Evolutionary conservation across 208 protist genomes (phyloP).

Genomic region (Tetramitus jugosus): DNA sequence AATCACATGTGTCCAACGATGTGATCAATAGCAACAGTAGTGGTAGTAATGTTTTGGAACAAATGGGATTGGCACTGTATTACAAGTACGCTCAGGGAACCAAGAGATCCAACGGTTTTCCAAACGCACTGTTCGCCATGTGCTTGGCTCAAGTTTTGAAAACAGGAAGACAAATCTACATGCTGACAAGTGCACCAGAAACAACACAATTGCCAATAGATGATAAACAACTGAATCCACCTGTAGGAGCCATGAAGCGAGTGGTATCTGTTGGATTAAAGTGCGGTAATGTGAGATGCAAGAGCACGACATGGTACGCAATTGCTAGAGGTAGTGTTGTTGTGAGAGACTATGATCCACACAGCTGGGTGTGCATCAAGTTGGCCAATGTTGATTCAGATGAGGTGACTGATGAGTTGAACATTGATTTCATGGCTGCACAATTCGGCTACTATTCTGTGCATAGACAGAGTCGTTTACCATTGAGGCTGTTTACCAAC

Average conservation of each 20-base stretch:
- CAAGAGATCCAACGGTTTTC: background rate
- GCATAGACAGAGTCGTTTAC: background rate
- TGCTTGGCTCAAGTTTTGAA: background rate
- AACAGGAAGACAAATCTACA: background rate
- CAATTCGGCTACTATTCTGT: background rate
- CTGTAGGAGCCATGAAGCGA: background rate
- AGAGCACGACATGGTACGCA: background rate
- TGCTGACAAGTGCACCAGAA: too few species aligned
- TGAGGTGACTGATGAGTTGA: background rate
- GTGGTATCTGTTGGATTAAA: background rate
- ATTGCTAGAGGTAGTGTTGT: background rate
- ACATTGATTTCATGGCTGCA: background rate
- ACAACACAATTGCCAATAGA: too few species aligned
- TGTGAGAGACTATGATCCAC: background rate
- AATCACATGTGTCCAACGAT: background rate
- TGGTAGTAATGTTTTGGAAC: too few species aligned
- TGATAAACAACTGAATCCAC: too few species aligned
- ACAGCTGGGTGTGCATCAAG: background rate
- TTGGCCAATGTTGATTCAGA: too few species aligned
- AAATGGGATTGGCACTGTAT: background rate
- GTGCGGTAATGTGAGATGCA: constrained; percentile 4
- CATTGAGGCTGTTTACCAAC: background rate
- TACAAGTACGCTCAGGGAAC: background rate
- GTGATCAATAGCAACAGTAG: background rate
- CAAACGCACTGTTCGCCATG: background rate